These are phyloP conservation scores for Hortiboletus campestris DNA, from an alignment of 768 basidiomycete genomes.

Conservation along the genomic window DNA sequence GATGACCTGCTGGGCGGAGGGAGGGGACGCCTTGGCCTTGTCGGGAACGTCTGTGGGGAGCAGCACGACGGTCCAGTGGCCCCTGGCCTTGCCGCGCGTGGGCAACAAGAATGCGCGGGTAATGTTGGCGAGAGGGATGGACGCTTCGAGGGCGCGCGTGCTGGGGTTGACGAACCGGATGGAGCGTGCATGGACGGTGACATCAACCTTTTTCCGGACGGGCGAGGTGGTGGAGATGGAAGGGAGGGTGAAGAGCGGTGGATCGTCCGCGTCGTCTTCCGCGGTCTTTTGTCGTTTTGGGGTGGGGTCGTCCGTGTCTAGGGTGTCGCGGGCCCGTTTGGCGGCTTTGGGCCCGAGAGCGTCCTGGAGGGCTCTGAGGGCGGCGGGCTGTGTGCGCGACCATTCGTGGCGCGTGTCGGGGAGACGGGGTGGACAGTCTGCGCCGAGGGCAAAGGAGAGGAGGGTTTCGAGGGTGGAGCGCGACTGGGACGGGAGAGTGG, in stretches of 20 bases:
- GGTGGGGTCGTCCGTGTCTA: constrained; percentile 7
- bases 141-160: constrained; percentile 48
- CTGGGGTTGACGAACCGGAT: constrained; percentile 53
- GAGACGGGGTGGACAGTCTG: constrained; percentile 20
- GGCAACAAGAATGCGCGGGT: constrained; percentile 69
- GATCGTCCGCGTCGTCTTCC: constrained; percentile 32
- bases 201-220: constrained; percentile 72
- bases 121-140: constrained; percentile 48
- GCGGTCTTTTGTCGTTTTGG: constrained; percentile 22
- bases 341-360: constrained; percentile 2
- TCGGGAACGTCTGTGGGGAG: constrained; percentile 55
- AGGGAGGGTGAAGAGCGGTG: constrained; percentile 57
- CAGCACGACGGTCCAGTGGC: constrained; percentile 71
- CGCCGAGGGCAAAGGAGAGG: constrained; percentile 31
- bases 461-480: constrained; percentile 22
- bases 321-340: constrained; percentile 27
- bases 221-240: constrained; percentile 70
- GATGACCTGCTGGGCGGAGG: constrained; percentile 54
- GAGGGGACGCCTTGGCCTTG: constrained; percentile 37
- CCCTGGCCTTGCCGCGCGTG: constrained; percentile 67
- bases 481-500: not conserved
- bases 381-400: constrained; percentile 21
- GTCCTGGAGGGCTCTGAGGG: constrained; percentile 21
- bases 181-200: constrained; percentile 50
- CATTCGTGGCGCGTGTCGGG: constrained; percentile 21